Percentiles rank a stretch among this genome's conserved stretches.
Evolutionary conservation across 306 rosid genomes (phyloP).

Genomic region (Cyamopsis tetragonoloba): DNA sequence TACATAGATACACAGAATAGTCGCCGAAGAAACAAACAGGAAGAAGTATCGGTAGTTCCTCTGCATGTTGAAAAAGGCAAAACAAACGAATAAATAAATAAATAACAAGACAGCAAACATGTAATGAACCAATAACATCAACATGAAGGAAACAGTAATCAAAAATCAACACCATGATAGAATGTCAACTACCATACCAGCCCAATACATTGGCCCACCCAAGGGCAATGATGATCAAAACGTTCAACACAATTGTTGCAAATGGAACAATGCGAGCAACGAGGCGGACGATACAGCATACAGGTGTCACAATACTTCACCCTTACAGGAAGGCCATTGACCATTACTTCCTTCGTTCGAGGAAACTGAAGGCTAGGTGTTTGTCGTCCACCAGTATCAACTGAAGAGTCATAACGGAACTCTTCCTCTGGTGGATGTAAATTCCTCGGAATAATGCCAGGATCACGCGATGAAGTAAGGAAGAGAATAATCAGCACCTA

Average conservation of each 20-base stretch:
- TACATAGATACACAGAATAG: constrained; percentile 81
- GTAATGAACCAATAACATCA: constrained; percentile 20
- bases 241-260: constrained; percentile 97
- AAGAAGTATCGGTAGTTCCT: constrained; percentile 87
- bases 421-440: constrained; percentile 93
- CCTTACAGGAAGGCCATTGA: constrained; percentile 67
- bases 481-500: constrained; percentile 90
- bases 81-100: constrained; percentile 15
- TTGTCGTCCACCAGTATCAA: constrained; percentile 69
- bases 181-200: constrained; percentile 50
- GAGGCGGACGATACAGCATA: constrained; percentile 98
- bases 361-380: constrained; percentile 82
- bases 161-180: neutral
- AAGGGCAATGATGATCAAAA: constrained; percentile 98
- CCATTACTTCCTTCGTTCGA: constrained; percentile 69
- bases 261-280: constrained; percentile 97
- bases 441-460: constrained; percentile 85
- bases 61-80: constrained; percentile 48
- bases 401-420: constrained; percentile 58
- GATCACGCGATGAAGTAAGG: constrained; percentile 92
- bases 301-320: constrained; percentile 95
- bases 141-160: neutral
- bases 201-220: constrained; percentile 99
- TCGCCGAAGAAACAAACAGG: constrained; percentile 85
- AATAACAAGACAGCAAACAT: constrained; percentile 14